Conservation (phyloP, 129 eudicot genomes). For the Flaveria trinervia region DNA sequence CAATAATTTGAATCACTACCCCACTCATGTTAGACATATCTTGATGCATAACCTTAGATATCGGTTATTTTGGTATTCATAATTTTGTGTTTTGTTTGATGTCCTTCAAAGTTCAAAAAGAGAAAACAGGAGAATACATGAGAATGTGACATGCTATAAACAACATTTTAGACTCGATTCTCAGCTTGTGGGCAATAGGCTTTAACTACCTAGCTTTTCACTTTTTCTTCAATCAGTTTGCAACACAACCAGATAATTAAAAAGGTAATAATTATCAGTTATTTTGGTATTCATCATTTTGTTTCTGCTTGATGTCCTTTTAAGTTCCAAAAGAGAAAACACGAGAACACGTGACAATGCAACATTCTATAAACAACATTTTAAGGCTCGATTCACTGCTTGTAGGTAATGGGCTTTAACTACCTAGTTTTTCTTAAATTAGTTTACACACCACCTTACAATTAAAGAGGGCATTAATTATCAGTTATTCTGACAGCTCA, state of each 20-base stretch:
- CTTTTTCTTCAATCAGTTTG: neutral
- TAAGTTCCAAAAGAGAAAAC: neutral
- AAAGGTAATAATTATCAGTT: neutral
- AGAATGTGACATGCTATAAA: neutral
- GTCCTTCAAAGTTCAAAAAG: neutral
- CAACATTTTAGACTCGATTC: neutral
- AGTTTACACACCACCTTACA: conserved; percentile 6
- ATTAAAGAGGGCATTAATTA: conserved; percentile 4
- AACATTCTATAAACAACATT: neutral
- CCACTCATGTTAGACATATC: neutral
- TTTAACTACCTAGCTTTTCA: neutral
- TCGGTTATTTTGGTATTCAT: neutral
- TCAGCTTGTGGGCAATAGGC: neutral
- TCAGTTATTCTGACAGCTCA: neutral
- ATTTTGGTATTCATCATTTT: neutral
- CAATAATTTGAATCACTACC: no score
- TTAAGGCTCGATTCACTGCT: neutral
- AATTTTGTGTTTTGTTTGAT: neutral
- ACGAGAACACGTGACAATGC: neutral
- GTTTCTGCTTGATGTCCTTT: neutral
- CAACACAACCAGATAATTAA: conserved; percentile 10
- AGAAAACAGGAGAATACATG: neutral
- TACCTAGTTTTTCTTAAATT: neutral
- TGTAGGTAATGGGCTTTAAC: neutral
- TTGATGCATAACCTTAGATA: neutral